phyloP scores from a whole-genome alignment of 805 yeast species.

The Wickerhamiella shivajii region DNA sequence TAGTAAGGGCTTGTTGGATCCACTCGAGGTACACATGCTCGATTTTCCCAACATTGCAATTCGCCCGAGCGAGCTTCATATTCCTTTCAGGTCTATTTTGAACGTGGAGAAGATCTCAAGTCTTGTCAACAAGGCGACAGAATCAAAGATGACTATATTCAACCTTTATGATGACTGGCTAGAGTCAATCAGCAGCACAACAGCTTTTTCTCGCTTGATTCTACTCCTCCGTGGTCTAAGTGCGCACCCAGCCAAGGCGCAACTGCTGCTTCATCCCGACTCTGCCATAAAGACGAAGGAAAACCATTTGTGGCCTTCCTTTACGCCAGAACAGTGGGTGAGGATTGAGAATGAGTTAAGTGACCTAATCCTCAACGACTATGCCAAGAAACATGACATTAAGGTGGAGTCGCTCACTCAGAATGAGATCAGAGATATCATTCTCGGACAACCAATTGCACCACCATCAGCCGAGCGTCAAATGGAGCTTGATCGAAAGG shows the following conservation, averaged over 20 bases:
- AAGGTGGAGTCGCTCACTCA: conserved; percentile 80
- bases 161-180: conserved; percentile 94
- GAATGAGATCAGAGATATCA: conserved; percentile 83
- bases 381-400: conserved; percentile 71
- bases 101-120: conserved; percentile 67
- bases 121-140: conserved; percentile 70
- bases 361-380: conserved; percentile 74
- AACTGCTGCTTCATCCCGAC: conserved; percentile 62
- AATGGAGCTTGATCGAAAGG: conserved; percentile 43
- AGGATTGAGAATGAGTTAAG: conserved; percentile 76
- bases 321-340: conserved; percentile 81
- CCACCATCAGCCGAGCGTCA: conserved; percentile 72
- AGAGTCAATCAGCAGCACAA: conserved; percentile 63
- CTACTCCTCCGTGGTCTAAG: conserved; percentile 71
- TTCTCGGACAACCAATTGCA: conserved; percentile 82
- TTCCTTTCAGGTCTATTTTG: conserved; percentile 82
- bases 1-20: conserved; percentile 82
- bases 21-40: conserved; percentile 90
- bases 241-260: conserved; percentile 62
- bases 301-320: conserved; percentile 89
- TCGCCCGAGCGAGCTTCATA: conserved; percentile 72
- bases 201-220: conserved; percentile 83
- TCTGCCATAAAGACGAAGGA: conserved; percentile 50
- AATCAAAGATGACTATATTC: conserved; percentile 83
- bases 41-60: conserved; percentile 89